Evolutionary conservation across 192 early-diverging fungal genomes (phyloP).

Genomic region (Globomyces pollinis-pini): DNA sequence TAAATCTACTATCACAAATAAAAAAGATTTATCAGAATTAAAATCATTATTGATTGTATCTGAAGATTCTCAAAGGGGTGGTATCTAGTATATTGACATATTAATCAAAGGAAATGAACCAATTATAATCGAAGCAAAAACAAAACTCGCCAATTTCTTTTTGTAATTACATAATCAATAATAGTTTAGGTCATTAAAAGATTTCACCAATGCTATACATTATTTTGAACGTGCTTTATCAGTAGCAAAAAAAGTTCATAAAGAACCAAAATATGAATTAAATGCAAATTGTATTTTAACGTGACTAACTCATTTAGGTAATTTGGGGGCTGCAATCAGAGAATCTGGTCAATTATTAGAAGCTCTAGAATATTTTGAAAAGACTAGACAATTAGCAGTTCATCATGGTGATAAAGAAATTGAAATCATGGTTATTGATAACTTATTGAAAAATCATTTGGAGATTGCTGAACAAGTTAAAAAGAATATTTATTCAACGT

Average conservation of each 20-base stretch:
- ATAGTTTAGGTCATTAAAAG: no score
- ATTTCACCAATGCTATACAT: conserved; percentile 11
- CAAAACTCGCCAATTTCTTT: conserved; percentile 32
- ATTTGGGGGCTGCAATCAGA: conserved; percentile 17
- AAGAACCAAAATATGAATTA: conserved; percentile 22
- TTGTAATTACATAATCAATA: no score
- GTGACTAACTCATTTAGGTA: no score
- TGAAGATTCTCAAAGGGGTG: conserved; percentile 10
- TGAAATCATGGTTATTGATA: conserved; percentile 17
- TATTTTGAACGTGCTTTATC: conserved; percentile 32
- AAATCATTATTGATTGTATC: conserved; percentile 27
- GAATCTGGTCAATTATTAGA: conserved; percentile 23
- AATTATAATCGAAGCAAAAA: conserved; percentile 25
- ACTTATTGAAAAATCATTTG: conserved; percentile 26
- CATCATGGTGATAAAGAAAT: conserved; percentile 16
- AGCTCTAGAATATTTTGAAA: conserved; percentile 31
- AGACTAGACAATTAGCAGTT: conserved; percentile 17
- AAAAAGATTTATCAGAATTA: conserved; percentile 7
- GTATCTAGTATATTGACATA: not conserved
- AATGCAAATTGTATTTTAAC: conserved; percentile 33
- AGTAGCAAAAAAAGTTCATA: conserved; percentile 14
- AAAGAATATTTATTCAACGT: conserved; percentile 8
- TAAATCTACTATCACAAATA: no score
- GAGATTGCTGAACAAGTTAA: conserved; percentile 28
- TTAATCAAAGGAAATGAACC: conserved; percentile 4